Evolutionary conservation across 306 rosid genomes (phyloP).

Genomic region (Glycine tomentella): DNA sequence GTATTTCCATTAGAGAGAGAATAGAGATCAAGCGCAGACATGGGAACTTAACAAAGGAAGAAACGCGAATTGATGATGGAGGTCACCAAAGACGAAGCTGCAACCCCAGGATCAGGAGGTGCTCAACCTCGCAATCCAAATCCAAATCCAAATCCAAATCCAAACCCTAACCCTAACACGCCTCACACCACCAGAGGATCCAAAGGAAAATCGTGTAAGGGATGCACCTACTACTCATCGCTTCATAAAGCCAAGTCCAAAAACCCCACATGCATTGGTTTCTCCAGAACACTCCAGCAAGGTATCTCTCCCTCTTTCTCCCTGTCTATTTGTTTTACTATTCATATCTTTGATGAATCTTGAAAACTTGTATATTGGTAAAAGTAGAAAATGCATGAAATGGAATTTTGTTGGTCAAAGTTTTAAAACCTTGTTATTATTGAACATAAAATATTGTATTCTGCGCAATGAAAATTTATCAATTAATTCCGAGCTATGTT

Average conservation of each 20-base stretch:
- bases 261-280: slow-evolving; percentile 74
- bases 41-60: neutral
- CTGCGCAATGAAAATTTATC: neutral
- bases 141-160: slow-evolving; percentile 30
- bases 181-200: slow-evolving; percentile 43
- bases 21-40: too few relatives aligned
- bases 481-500: neutral
- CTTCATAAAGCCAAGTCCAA: slow-evolving; percentile 71
- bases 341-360: neutral
- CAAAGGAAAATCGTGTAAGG: slow-evolving; percentile 77
- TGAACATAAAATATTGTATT: neutral
- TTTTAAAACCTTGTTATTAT: neutral
- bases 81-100: slow-evolving; percentile 43
- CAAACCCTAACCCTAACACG: slow-evolving; percentile 43
- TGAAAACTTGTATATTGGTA: neutral
- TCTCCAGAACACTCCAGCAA: slow-evolving; percentile 65
- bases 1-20: neutral
- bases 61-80: slow-evolving; percentile 27
- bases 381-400: neutral
- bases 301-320: slow-evolving; percentile 59
- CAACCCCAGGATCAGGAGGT: slow-evolving; percentile 38
- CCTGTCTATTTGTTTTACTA: neutral
- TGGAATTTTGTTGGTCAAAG: neutral
- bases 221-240: slow-evolving; percentile 76
- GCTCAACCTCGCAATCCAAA: slow-evolving; percentile 39